Percentiles rank a stretch among this genome's conserved stretches.
phyloP scores from a whole-genome alignment of 768 basidiomycete genomes.

The Clathrus columnatus region DNA sequence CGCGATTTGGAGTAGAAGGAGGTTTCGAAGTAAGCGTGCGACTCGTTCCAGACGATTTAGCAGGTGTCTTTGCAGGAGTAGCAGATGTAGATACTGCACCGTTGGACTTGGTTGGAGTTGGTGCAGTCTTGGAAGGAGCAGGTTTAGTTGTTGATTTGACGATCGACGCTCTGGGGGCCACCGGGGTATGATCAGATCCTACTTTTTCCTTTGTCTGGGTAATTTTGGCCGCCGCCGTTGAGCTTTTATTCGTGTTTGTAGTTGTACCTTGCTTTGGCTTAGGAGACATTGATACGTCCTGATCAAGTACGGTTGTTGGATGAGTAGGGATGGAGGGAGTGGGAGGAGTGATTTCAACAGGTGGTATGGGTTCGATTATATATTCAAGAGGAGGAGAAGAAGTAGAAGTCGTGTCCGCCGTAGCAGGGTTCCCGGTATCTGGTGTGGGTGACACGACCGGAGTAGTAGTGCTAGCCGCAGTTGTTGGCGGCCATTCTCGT shows the following conservation, averaged over 20 bases:
- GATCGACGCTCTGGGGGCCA: slow-evolving; percentile 11
- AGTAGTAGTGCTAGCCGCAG: background rate
- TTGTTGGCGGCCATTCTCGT: slow-evolving; percentile 69
- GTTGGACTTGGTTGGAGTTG: background rate
- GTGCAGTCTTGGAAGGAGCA: slow-evolving; percentile 11
- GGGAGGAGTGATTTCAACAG: slow-evolving; percentile 17
- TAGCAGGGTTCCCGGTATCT: slow-evolving; percentile 15
- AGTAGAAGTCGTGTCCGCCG: background rate
- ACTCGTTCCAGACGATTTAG: background rate
- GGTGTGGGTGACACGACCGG: slow-evolving; percentile 26
- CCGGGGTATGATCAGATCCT: slow-evolving; percentile 23
- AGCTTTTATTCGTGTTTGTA: slow-evolving; percentile 14
- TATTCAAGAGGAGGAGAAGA: slow-evolving; percentile 25
- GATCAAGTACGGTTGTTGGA: background rate
- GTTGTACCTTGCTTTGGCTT: slow-evolving; percentile 17
- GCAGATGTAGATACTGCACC: slow-evolving; percentile 1
- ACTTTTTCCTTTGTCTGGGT: slow-evolving; percentile 34
- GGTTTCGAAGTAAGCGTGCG: background rate
- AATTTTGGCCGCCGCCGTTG: background rate
- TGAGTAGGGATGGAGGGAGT: background rate
- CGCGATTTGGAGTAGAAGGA: slow-evolving; percentile 8
- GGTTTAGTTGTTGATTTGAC: slow-evolving; percentile 16
- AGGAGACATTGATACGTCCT: background rate
- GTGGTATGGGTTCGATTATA: slow-evolving; percentile 13
- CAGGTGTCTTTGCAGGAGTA: slow-evolving; percentile 26